Conservation (phyloP, 371 early-diverging fungal species). For the Capillidium rhysosporum region DNA sequence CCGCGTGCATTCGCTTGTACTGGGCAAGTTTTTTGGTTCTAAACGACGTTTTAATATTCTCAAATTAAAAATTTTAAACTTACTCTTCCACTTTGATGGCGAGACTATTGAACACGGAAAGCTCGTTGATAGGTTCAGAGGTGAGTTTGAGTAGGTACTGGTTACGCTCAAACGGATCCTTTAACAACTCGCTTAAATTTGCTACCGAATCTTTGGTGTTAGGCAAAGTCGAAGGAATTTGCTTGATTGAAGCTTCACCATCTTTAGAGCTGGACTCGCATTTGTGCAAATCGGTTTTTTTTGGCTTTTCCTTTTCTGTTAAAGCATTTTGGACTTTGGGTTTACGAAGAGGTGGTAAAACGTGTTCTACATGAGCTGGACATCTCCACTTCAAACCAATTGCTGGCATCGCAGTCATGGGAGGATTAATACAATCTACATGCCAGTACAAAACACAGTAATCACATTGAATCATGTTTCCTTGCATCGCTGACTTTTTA, state of each 20-base stretch:
- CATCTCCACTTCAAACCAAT: constrained; percentile 59
- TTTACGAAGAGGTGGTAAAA: neutral
- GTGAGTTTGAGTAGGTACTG: neutral
- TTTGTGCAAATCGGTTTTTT: too few species aligned
- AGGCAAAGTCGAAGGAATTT: too few species aligned
- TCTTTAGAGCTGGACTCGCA: too few species aligned
- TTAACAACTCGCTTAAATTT: neutral
- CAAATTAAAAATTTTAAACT: neutral
- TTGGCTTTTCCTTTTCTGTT: too few species aligned
- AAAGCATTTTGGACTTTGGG: too few species aligned
- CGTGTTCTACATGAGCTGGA: constrained; percentile 64
- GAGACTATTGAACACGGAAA: neutral
- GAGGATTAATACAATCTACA: constrained; percentile 63
- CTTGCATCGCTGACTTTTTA: neutral
- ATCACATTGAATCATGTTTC: constrained; percentile 51
- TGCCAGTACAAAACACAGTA: constrained; percentile 70
- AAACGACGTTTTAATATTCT: neutral
- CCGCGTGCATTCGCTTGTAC: neutral
- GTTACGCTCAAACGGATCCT: neutral
- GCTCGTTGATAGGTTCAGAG: neutral
- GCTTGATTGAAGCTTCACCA: too few species aligned
- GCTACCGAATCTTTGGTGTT: too few species aligned
- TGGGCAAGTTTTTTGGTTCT: neutral
- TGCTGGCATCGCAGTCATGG: constrained; percentile 38
- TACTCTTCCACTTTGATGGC: neutral